Percentiles rank a stretch among this genome's conserved stretches.
Evolutionary conservation across 805 yeast genomes (phyloP).

Genomic region (Grigorovia jiainica): DNA sequence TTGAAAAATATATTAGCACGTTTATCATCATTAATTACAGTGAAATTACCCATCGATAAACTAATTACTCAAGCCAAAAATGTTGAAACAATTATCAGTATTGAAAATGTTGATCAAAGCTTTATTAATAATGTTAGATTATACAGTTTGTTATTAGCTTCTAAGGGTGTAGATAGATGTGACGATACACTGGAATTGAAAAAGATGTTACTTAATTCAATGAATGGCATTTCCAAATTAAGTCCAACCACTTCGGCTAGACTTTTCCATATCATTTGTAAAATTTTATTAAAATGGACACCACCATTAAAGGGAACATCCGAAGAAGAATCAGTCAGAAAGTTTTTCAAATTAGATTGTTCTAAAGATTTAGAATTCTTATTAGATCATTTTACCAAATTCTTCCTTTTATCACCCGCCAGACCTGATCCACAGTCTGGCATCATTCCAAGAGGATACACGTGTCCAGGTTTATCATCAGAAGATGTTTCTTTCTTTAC

Average conservation of each 20-base stretch:
- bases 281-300: constrained; percentile 41
- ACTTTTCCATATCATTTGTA: constrained; percentile 50
- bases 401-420: constrained; percentile 49
- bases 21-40: constrained; percentile 41
- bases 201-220: constrained; percentile 38
- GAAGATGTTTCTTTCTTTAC: constrained; percentile 55
- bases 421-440: constrained; percentile 26
- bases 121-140: constrained; percentile 41
- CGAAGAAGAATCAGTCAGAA: constrained; percentile 32
- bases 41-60: constrained; percentile 57
- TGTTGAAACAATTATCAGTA: constrained; percentile 30
- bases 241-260: constrained; percentile 40
- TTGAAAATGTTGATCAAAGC: constrained; percentile 19
- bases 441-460: constrained; percentile 34
- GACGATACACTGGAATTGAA: constrained; percentile 25
- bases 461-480: constrained; percentile 56
- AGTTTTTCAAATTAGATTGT: constrained; percentile 30
- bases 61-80: constrained; percentile 53
- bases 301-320: constrained; percentile 39
- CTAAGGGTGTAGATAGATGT: constrained; percentile 58
- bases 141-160: constrained; percentile 55
- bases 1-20: constrained; percentile 62
- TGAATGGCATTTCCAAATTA: constrained; percentile 37
- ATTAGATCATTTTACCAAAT: constrained; percentile 39
- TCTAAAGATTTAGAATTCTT: constrained; percentile 38